Percentiles rank a stretch among this genome's conserved stretches.
Evolutionary conservation across 2,329 filamentous ascomycete species (phyloP).

Genomic region (Alternaria atra): DNA sequence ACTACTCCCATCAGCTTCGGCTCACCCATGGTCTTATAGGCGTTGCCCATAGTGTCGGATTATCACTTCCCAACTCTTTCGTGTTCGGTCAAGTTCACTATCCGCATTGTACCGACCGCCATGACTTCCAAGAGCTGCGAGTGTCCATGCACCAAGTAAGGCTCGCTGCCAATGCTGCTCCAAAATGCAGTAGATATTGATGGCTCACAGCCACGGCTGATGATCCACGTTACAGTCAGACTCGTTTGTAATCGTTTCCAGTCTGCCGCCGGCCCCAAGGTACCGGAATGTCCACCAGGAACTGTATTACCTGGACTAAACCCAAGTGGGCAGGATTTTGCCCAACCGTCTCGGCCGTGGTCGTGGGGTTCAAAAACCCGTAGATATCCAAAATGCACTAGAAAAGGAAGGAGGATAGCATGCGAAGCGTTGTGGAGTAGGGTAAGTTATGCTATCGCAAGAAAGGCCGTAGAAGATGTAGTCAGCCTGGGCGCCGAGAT

Average conservation of each 20-base stretch:
- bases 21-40: slow-evolving; percentile 1
- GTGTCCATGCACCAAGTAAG: slow-evolving; percentile 14
- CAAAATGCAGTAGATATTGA: slow-evolving; percentile 3
- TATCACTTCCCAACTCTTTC: not conserved
- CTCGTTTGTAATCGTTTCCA: slow-evolving; percentile 21
- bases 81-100: not conserved
- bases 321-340: slow-evolving; percentile 1
- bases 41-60: not conserved
- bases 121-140: slow-evolving; percentile 29
- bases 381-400: slow-evolving; percentile 3
- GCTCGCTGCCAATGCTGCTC: slow-evolving; percentile 8
- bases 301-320: not conserved
- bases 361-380: slow-evolving; percentile 10
- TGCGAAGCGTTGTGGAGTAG: not conserved
- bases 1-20: not conserved
- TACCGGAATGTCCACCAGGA: slow-evolving; percentile 4
- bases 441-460: slow-evolving; percentile 8
- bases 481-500: slow-evolving; percentile 36
- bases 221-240: slow-evolving; percentile 11
- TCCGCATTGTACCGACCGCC: slow-evolving; percentile 15
- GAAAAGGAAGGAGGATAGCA: slow-evolving; percentile 17
- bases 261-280: slow-evolving; percentile 19
- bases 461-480: slow-evolving; percentile 9
- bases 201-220: not conserved
- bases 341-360: not conserved